Evolutionary conservation across 106 monocot species (phyloP).

Genomic region (Dendrobium catenatum): DNA sequence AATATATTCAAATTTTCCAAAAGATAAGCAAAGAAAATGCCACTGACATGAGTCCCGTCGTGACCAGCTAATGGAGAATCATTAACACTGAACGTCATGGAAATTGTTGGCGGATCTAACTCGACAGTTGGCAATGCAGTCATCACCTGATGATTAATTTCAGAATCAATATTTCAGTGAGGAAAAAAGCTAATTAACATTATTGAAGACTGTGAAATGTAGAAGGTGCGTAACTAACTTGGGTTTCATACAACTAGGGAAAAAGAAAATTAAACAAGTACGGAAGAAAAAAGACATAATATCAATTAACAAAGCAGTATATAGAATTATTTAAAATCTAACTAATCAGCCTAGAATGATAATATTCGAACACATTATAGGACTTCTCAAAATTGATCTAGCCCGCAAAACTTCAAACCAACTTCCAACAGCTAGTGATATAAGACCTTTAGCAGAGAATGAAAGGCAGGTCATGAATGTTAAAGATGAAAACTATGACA

Average conservation of each 20-base stretch:
- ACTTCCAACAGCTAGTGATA: too few species aligned
- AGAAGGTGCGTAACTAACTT: not conserved
- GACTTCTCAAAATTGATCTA: not conserved
- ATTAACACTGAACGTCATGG: constrained; percentile 99
- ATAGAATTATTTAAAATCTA: too few species aligned
- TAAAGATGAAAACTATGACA: too few species aligned
- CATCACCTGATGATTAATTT: constrained; percentile 39
- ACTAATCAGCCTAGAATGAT: too few species aligned
- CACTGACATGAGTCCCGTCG: constrained; percentile 94
- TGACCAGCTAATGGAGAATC: constrained; percentile 96
- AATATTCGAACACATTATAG: not conserved
- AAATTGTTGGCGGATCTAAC: constrained; percentile 96
- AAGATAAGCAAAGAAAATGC: not conserved
- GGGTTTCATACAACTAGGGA: not conserved
- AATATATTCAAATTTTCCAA: not conserved
- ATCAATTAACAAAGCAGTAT: not conserved
- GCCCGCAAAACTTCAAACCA: too few species aligned
- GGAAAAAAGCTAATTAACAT: not conserved
- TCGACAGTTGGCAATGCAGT: constrained; percentile 84
- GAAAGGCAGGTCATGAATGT: too few species aligned
- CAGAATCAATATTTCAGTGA: not conserved
- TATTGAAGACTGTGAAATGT: not conserved
- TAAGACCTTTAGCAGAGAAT: too few species aligned
- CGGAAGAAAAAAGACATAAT: not conserved
- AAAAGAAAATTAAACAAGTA: too few species aligned